Evolutionary conservation across 2,329 filamentous ascomycete species (phyloP), one percentile per base, ranked within the genome.

Genomic region (Cladobotryum mycophilum): DNA sequence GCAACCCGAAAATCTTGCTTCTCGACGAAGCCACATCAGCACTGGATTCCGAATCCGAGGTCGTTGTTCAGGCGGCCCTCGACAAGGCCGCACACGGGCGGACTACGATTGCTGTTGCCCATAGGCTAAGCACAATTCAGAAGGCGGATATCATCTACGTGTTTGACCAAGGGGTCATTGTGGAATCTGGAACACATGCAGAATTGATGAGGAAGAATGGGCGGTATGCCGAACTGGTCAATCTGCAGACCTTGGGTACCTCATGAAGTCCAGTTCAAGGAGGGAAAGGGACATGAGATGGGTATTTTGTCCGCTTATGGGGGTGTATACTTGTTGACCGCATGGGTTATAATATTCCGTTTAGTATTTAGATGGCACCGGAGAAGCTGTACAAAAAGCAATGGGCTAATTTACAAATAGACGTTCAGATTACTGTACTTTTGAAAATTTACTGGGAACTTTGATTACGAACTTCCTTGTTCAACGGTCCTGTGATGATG

Each of bases 121-220:
- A 99, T 69, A 79, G 93, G 20, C 73, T 99, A 5, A 89, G 84
- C 62, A 96, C 93, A 0, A 96, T 97, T 54, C 90, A 96, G 65
- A 91, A 93, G 65, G 92, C 92, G 0, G 92, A 97, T 64, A 73
- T 92, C 45, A 97, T 97, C 60, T 96, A 95, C 58, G 92, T 97
- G n/a, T 93, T 97, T 65, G 91, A 96, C 67, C 84, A 88, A 60
- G 93, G 92, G 7, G 79, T 82, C 53, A 81, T 97, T 41, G 87
- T 95, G 1, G 92, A 97, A 73, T 79, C 81, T 58, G 92, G 92
- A 5, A 89, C 83, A 8, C 92, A 97, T 64, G 61, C 72, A 0
- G 86, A 89, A 63, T 65, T 92, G 60, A 83, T 88, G 78, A 77
- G 75, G 57, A 78, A 75, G 64, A 82, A 82, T 56, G 86, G 87